Evolutionary conservation across 2,329 filamentous ascomycete species (phyloP).

Genomic region (Colletotrichum magnum): DNA sequence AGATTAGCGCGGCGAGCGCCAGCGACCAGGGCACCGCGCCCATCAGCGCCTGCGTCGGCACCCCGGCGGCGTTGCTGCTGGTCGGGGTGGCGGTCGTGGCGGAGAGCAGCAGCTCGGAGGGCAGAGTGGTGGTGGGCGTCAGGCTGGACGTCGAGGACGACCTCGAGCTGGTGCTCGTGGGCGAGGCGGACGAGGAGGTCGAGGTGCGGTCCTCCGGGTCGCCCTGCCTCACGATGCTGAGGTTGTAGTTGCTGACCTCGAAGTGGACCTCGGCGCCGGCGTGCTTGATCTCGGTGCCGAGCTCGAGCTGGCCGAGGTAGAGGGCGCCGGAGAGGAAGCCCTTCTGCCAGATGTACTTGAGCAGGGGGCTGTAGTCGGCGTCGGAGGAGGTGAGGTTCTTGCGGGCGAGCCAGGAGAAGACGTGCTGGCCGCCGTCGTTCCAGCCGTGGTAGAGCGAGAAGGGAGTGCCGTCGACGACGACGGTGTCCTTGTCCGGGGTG

Average conservation of each 20-base stretch:
- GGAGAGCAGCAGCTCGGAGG: slow-evolving; percentile 7
- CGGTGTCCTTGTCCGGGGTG: slow-evolving; percentile 35
- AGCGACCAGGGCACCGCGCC: slow-evolving; percentile 10
- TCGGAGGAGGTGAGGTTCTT: slow-evolving; percentile 35
- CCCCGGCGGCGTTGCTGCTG: slow-evolving; percentile 5
- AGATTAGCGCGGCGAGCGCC: slow-evolving; percentile 8
- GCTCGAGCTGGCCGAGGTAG: slow-evolving; percentile 34
- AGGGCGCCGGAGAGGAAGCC: slow-evolving; percentile 34
- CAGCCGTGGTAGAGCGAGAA: slow-evolving; percentile 39
- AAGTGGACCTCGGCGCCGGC: slow-evolving; percentile 32
- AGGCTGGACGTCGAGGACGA: slow-evolving; percentile 1
- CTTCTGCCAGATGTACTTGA: slow-evolving; percentile 38
- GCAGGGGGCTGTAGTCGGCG: slow-evolving; percentile 34
- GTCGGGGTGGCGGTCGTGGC: slow-evolving; percentile 7
- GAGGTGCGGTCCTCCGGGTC: slow-evolving; percentile 31
- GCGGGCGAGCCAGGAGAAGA: slow-evolving; percentile 36
- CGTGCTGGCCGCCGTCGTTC: slow-evolving; percentile 39
- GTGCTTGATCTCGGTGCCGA: slow-evolving; percentile 38
- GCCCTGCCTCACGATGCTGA: slow-evolving; percentile 35
- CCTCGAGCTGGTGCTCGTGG: not conserved
- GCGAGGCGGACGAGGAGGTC: not conserved
- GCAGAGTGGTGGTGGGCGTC: not conserved
- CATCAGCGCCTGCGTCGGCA: not conserved
- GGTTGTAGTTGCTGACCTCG: slow-evolving; percentile 35
- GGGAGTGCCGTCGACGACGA: slow-evolving; percentile 31